phyloP scores from a whole-genome alignment of 768 basidiomycete genomes.

The Chalciporus pseudorubinellus region DNA sequence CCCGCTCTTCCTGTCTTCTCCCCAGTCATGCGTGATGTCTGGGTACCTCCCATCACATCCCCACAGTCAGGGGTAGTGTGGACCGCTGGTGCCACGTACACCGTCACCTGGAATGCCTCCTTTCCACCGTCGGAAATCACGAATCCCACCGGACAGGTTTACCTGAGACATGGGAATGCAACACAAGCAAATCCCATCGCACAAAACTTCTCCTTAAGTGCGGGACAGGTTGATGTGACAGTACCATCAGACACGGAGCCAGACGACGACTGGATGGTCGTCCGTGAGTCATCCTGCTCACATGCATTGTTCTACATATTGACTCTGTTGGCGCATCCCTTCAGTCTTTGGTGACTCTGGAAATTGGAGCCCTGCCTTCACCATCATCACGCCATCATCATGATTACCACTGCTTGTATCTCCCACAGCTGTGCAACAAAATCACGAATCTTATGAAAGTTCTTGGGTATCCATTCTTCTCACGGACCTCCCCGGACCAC shows the following conservation, averaged over 20 bases:
- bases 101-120: constrained; percentile 48
- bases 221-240: constrained; percentile 36
- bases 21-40: constrained; percentile 43
- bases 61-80: constrained; percentile 40
- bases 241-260: constrained; percentile 38
- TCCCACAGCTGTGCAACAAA: neutral
- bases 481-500: constrained; percentile 3
- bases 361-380: constrained; percentile 45
- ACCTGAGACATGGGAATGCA: constrained; percentile 36
- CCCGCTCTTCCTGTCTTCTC: constrained; percentile 28
- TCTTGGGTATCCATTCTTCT: neutral
- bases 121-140: constrained; percentile 46
- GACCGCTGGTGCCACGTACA: constrained; percentile 38
- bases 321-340: neutral
- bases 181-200: constrained; percentile 38
- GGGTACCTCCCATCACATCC: constrained; percentile 40
- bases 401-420: constrained; percentile 5
- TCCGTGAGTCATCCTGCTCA: constrained; percentile 35
- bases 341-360: constrained; percentile 57
- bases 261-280: constrained; percentile 41
- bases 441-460: constrained; percentile 9
- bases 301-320: neutral
- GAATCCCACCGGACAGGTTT: constrained; percentile 42
- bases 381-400: constrained; percentile 32
- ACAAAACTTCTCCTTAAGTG: constrained; percentile 35